A percentile compares a stretch with the other conserved stretches of the same genome.
Evolutionary conservation across 2,329 filamentous ascomycete genomes (phyloP).

Genomic region (Scedosporium aurantiacum): DNA sequence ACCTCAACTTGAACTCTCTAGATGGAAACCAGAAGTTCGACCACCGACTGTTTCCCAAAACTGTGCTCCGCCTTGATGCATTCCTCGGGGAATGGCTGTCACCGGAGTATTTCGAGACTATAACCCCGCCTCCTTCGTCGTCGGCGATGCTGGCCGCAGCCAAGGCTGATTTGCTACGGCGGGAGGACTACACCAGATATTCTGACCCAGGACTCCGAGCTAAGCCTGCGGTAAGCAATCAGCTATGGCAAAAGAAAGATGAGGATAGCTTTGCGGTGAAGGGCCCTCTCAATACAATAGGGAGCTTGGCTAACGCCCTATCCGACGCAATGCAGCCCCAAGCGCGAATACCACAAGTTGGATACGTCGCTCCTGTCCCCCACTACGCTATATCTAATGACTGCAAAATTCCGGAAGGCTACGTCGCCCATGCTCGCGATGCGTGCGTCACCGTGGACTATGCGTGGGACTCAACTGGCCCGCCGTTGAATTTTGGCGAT

Average conservation of each 20-base stretch:
- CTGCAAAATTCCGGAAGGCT: slow-evolving; percentile 75
- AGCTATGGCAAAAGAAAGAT: slow-evolving; percentile 6
- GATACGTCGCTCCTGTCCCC: slow-evolving; percentile 66
- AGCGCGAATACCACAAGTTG: background rate
- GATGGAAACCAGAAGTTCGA: slow-evolving; percentile 5
- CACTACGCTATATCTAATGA: slow-evolving; percentile 72
- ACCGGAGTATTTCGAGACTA: slow-evolving; percentile 85
- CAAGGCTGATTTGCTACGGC: slow-evolving; percentile 73
- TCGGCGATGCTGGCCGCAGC: slow-evolving; percentile 79
- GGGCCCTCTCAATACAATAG: background rate
- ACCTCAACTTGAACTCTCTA: slow-evolving; percentile 9
- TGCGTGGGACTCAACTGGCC: slow-evolving; percentile 86
- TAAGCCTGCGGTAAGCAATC: slow-evolving; percentile 12
- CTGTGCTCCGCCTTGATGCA: slow-evolving; percentile 71
- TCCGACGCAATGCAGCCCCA: slow-evolving; percentile 11
- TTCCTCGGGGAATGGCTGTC: slow-evolving; percentile 94
- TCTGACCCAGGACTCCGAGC: slow-evolving; percentile 25
- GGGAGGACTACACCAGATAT: slow-evolving; percentile 54
- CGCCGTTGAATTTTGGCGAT: slow-evolving; percentile 70
- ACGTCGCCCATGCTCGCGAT: slow-evolving; percentile 82
- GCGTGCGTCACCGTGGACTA: slow-evolving; percentile 81
- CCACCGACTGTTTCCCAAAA: slow-evolving; percentile 34
- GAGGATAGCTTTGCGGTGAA: background rate
- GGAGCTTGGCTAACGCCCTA: slow-evolving; percentile 21
- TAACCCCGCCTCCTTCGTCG: slow-evolving; percentile 78